Evolutionary conservation across 169 alveolate species (phyloP).

Genomic region (Plasmodium berghei): DNA sequence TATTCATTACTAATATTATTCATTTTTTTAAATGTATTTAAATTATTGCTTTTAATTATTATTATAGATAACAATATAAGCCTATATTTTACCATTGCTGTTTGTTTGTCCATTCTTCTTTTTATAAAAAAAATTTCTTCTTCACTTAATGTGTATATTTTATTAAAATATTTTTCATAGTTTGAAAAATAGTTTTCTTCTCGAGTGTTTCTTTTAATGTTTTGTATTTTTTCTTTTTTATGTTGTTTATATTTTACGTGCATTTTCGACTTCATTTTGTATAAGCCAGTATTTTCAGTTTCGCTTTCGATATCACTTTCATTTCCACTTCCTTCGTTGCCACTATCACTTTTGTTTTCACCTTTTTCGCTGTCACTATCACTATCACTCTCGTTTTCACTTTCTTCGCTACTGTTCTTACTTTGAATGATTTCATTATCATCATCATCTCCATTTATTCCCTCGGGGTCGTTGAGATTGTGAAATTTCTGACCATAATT

Average conservation of each 20-base stretch:
- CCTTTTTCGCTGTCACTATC: neutral
- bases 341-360: no score
- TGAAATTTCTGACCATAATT: no score
- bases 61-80: conserved; percentile 33
- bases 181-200: conserved; percentile 30
- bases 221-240: no score
- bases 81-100: conserved; percentile 42
- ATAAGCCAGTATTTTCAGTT: no score
- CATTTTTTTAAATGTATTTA: conserved; percentile 40
- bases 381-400: neutral
- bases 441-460: neutral
- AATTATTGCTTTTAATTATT: conserved; percentile 65
- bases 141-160: conserved; percentile 60
- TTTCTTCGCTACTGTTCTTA: neutral
- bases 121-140: conserved; percentile 42
- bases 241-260: neutral
- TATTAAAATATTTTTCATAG: conserved; percentile 31
- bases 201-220: neutral
- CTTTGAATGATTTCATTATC: neutral
- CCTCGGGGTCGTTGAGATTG: neutral
- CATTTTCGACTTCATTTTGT: neutral
- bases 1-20: conserved; percentile 11
- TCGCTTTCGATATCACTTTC: neutral
- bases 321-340: neutral
- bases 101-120: conserved; percentile 26